phyloP scores from a whole-genome alignment of 768 basidiomycete genomes.

The Russula lepida region DNA sequence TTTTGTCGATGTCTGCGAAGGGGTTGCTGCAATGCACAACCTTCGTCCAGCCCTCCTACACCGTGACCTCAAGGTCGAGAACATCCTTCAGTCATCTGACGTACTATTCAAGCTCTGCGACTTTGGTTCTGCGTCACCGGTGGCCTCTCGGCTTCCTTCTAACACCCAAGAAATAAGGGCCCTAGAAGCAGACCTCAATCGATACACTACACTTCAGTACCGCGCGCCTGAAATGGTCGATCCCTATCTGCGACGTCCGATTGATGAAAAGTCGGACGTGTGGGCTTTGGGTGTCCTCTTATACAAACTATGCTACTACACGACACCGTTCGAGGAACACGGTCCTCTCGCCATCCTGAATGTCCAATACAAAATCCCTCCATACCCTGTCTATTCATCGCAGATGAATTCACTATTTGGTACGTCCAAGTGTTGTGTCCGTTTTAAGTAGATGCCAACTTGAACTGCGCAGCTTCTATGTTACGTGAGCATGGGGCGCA shows the following conservation, averaged over 20 bases:
- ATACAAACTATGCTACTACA: constrained; percentile 99
- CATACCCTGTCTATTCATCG: constrained; percentile 79
- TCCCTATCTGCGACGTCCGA: constrained; percentile 67
- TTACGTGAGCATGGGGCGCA: constrained; percentile 83
- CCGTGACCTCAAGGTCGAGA: constrained; percentile 98
- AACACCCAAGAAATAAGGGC: constrained; percentile 78
- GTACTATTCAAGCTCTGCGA: constrained; percentile 94
- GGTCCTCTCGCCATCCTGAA: constrained; percentile 94
- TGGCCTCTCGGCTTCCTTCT: constrained; percentile 60
- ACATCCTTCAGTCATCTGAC: constrained; percentile 82
- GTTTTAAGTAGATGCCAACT: constrained; percentile 13
- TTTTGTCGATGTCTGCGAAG: constrained; percentile 96
- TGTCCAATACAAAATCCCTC: constrained; percentile 87
- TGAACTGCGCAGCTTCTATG: constrained; percentile 60
- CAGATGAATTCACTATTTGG: constrained; percentile 80
- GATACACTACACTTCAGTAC: constrained; percentile 95
- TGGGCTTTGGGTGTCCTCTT: constrained; percentile 97
- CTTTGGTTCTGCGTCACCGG: constrained; percentile 86
- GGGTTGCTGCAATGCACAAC: constrained; percentile 94
- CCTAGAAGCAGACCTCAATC: constrained; percentile 85
- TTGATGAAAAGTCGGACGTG: constrained; percentile 93
- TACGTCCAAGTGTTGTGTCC: constrained; percentile 31
- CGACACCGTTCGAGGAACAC: constrained; percentile 97
- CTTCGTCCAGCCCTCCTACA: constrained; percentile 85
- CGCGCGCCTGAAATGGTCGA: constrained; percentile 99